phyloP scores from a whole-genome alignment of 805 yeast genomes.

The Ogataea populi-albae region DNA sequence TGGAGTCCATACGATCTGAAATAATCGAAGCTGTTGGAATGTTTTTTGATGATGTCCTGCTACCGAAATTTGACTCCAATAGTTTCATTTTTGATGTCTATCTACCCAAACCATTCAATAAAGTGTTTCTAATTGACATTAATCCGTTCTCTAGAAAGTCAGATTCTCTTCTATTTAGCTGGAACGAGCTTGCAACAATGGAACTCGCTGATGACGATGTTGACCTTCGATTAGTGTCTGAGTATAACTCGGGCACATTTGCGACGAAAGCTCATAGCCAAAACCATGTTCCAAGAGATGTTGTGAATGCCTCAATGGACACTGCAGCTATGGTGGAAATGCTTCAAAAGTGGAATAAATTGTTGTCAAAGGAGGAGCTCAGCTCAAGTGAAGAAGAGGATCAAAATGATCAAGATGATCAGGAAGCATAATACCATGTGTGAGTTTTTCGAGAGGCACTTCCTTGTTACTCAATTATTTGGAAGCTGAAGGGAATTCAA shows the following conservation, averaged over 20 bases:
- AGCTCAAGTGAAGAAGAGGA: constrained; percentile 16
- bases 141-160: constrained; percentile 82
- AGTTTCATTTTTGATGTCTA: constrained; percentile 77
- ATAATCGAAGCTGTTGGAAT: constrained; percentile 47
- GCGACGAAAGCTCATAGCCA: constrained; percentile 82
- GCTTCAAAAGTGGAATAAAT: constrained; percentile 52
- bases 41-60: constrained; percentile 51
- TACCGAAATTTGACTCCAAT: constrained; percentile 49
- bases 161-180: constrained; percentile 73
- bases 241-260: constrained; percentile 71
- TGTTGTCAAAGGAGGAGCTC: constrained; percentile 28
- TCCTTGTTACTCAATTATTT: constrained; percentile 4
- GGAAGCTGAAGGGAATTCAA: constrained; percentile 39
- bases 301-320: constrained; percentile 77
- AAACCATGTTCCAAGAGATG: constrained; percentile 87
- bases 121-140: constrained; percentile 73
- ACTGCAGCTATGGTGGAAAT: constrained; percentile 68
- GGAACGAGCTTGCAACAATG: constrained; percentile 67
- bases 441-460: not conserved
- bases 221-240: constrained; percentile 64
- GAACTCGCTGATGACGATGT: constrained; percentile 35
- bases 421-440: not conserved
- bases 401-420: constrained; percentile 7
- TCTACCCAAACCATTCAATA: constrained; percentile 68
- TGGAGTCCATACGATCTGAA: constrained; percentile 49